phyloP scores from a whole-genome alignment of 164 flowering plant species.

The Sedum album region DNA sequence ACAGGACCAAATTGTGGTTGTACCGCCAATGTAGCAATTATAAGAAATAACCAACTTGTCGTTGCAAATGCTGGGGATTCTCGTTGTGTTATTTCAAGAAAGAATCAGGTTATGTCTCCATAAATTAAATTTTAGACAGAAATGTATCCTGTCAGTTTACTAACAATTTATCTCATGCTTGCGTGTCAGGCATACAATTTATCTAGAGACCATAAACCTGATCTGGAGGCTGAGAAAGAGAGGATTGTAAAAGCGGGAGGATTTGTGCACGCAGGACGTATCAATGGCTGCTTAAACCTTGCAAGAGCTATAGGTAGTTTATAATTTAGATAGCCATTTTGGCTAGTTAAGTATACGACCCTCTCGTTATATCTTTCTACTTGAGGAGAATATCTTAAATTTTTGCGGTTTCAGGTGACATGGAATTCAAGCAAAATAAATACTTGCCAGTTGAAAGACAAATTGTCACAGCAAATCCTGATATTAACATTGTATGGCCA shows the following conservation, averaged over 20 bases:
- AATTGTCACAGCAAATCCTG: conserved; percentile 95
- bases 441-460: conserved; percentile 86
- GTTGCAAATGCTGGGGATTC: conserved; percentile 99
- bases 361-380: neutral
- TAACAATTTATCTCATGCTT: neutral
- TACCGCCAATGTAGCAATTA: conserved; percentile 92
- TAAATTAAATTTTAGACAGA: neutral
- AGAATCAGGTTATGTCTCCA: conserved; percentile 68
- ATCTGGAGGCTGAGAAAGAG: conserved; percentile 88
- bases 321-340: conserved; percentile 14
- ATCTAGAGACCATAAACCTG: conserved; percentile 97
- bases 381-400: neutral
- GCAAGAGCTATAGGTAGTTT: conserved; percentile 91
- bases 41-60: conserved; percentile 70
- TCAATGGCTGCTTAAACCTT: conserved; percentile 95
- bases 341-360: neutral
- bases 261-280: conserved; percentile 94
- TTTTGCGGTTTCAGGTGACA: conserved; percentile 58
- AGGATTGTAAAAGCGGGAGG: conserved; percentile 96
- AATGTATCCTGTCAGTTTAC: neutral
- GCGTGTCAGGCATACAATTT: conserved; percentile 79
- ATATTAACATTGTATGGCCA: conserved; percentile 62
- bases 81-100: conserved; percentile 93
- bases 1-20: conserved; percentile 95
- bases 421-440: conserved; percentile 97